Percentiles rank a stretch among this genome's conserved stretches.
Conservation (phyloP, 2,329 filamentous ascomycete genomes). For the Dactylonectria estremocensis region DNA sequence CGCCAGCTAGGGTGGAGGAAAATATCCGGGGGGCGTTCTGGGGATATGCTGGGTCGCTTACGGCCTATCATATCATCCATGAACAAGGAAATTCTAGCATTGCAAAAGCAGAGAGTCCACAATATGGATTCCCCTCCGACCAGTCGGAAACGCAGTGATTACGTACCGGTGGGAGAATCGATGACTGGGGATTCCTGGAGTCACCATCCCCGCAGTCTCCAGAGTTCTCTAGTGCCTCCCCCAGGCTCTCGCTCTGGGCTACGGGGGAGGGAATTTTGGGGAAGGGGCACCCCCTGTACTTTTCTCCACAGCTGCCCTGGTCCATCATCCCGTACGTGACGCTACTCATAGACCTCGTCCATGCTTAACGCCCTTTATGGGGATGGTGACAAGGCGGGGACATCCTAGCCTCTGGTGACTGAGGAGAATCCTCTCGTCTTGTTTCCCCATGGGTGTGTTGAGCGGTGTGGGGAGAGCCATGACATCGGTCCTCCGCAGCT, state of each 20-base stretch:
- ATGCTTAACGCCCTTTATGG: constrained; percentile 7
- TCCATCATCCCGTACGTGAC: neutral
- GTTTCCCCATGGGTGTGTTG: neutral
- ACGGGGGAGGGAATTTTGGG: neutral
- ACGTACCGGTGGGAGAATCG: constrained; percentile 16
- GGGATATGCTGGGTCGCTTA: neutral
- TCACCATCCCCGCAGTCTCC: constrained; percentile 20
- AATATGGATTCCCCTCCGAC: neutral
- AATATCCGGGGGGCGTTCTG: neutral
- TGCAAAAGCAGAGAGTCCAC: constrained; percentile 1
- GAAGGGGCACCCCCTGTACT: neutral
- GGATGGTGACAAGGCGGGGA: constrained; percentile 13
- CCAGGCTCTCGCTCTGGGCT: neutral
- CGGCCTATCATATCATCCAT: neutral
- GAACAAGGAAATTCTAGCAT: neutral
- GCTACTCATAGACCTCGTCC: neutral
- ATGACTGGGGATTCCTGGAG: constrained; percentile 11
- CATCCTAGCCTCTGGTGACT: neutral
- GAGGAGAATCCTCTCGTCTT: neutral
- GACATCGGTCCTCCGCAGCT: constrained; percentile 16
- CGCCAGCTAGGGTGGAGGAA: constrained; percentile 4
- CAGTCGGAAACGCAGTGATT: constrained; percentile 23
- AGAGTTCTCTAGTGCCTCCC: too few species aligned
- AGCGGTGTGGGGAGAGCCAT: constrained; percentile 19
- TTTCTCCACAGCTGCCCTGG: neutral